A percentile compares a stretch with the other conserved stretches of the same genome.
Evolutionary conservation across 2,329 filamentous ascomycete genomes (phyloP).

Genomic region (Aureobasidium sp.): DNA sequence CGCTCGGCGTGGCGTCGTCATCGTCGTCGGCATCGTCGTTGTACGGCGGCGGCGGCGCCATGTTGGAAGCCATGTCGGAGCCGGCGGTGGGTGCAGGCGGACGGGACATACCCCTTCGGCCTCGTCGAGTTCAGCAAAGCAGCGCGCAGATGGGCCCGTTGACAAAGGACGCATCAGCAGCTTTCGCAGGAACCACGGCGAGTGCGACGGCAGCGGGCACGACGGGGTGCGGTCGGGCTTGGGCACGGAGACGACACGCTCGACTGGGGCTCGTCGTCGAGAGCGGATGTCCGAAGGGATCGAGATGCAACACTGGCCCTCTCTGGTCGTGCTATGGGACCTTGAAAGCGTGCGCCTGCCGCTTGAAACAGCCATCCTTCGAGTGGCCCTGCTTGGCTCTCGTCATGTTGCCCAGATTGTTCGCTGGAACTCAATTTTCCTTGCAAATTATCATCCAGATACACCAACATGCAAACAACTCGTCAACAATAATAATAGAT

Average conservation of each 20-base stretch:
- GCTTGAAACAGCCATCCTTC: background rate
- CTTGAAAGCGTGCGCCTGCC: background rate
- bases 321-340: background rate
- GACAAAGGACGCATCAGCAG: conserved; percentile 4
- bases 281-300: background rate
- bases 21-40: conserved; percentile 1
- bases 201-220: background rate
- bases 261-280: conserved; percentile 1
- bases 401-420: background rate
- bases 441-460: background rate
- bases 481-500: too few relatives aligned
- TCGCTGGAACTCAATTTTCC: background rate
- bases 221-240: background rate
- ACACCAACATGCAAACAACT: background rate
- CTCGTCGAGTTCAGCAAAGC: conserved; percentile 6
- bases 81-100: background rate
- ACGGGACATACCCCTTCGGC: background rate
- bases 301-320: background rate
- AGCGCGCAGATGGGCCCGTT: background rate
- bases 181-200: background rate
- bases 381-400: background rate
- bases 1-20: conserved; percentile 1
- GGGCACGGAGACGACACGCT: background rate
- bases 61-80: background rate
- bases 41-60: conserved; percentile 4